Conservation (phyloP, 441 rosid genomes). For the Gossypium gossypioides region DNA sequence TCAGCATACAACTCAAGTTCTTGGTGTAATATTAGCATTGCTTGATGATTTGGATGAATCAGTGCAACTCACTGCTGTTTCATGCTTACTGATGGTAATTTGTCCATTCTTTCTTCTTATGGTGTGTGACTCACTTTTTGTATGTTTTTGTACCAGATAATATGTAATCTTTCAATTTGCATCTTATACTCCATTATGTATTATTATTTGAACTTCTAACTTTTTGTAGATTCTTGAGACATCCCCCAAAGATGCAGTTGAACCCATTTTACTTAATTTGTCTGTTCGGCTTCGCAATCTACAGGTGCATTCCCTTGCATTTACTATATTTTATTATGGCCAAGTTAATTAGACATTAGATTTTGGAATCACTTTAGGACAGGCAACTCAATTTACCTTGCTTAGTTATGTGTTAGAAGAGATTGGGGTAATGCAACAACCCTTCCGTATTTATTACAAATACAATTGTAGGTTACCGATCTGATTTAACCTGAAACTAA, state of each 20-base stretch:
- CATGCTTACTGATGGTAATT: conserved; percentile 74
- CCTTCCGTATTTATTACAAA: background rate
- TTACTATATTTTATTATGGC: background rate
- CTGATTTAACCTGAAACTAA: background rate
- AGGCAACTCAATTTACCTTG: background rate
- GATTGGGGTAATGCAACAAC: background rate
- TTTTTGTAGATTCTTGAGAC: conserved; percentile 62
- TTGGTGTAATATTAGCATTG: conserved; percentile 79
- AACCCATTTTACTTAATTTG: conserved; percentile 75
- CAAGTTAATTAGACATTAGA: background rate
- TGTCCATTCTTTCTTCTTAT: conserved; percentile 10
- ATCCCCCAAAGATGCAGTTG: conserved; percentile 76
- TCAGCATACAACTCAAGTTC: conserved; percentile 76
- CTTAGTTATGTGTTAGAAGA: background rate
- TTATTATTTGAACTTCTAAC: background rate
- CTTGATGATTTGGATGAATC: conserved; percentile 89
- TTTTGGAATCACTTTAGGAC: background rate
- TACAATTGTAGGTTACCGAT: background rate
- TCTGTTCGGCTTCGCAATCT: conserved; percentile 85
- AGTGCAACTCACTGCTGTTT: conserved; percentile 89
- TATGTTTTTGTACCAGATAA: background rate
- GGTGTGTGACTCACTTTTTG: background rate
- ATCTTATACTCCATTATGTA: background rate
- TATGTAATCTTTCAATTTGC: conserved; percentile 12
- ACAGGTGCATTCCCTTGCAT: conserved; percentile 39